phyloP scores from a whole-genome alignment of 306 rosid species.

The Pterocarpus santalinus region DNA sequence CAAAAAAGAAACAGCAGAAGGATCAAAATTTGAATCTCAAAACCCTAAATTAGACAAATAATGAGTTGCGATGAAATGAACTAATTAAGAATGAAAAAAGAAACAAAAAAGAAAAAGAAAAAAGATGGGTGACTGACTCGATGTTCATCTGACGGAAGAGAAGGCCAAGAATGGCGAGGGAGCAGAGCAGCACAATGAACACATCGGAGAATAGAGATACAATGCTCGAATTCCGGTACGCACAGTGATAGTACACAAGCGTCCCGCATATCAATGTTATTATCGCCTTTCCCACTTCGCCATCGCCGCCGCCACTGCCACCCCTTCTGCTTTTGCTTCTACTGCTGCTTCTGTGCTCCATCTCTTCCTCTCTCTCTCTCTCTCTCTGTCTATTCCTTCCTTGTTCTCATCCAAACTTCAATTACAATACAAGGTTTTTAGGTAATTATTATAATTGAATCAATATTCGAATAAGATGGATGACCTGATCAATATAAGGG shows the following conservation, averaged over 20 bases:
- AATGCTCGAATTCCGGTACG: slow-evolving; percentile 69
- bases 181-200: slow-evolving; percentile 90
- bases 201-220: slow-evolving; percentile 87
- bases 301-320: neutral
- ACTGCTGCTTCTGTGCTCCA: neutral
- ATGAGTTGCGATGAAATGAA: neutral
- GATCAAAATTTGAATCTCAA: neutral
- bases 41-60: neutral
- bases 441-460: too few relatives aligned
- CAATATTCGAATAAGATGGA: neutral
- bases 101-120: neutral
- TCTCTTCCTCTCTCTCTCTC: neutral
- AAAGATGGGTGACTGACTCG: slow-evolving; percentile 3
- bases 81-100: neutral
- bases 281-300: slow-evolving; percentile 59
- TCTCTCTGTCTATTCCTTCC: neutral
- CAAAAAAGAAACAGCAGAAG: neutral
- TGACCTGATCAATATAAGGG: too few relatives aligned
- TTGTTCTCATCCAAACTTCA: neutral
- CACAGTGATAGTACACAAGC: slow-evolving; percentile 89
- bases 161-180: slow-evolving; percentile 96
- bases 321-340: neutral
- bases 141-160: slow-evolving; percentile 88
- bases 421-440: too few relatives aligned
- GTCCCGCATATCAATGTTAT: slow-evolving; percentile 70